Percentiles rank a stretch among this genome's conserved stretches.
phyloP scores from a whole-genome alignment of 73 alveolate species.

The Tetrahymena borealis region DNA sequence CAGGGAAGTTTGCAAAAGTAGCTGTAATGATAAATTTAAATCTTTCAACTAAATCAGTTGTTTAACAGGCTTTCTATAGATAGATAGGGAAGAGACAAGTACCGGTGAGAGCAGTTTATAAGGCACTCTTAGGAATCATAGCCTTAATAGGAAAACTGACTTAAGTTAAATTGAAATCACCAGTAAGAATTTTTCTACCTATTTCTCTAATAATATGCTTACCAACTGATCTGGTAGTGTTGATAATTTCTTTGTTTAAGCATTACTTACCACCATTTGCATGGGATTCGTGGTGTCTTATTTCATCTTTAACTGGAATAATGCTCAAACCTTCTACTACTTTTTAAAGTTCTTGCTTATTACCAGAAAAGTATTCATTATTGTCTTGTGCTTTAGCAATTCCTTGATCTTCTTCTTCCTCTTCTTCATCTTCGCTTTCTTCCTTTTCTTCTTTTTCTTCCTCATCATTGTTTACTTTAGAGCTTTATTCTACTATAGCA shows the following conservation, averaged over 20 bases:
- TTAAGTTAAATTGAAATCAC: slow-evolving; percentile 61
- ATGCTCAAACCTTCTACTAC: background rate
- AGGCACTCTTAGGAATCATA: slow-evolving; percentile 41
- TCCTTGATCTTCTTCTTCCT: background rate
- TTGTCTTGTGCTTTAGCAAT: background rate
- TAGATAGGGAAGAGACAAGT: slow-evolving; percentile 38
- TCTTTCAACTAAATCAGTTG: slow-evolving; percentile 54
- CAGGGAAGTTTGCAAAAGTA: slow-evolving; percentile 43
- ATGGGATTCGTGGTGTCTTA: slow-evolving; percentile 55
- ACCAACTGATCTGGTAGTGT: slow-evolving; percentile 52
- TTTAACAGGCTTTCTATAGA: slow-evolving; percentile 47
- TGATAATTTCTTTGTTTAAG: slow-evolving; percentile 28
- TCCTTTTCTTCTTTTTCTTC: background rate
- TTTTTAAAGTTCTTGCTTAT: background rate
- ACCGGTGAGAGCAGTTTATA: slow-evolving; percentile 32
- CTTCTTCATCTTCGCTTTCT: background rate
- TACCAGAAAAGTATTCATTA: background rate
- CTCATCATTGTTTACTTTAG: background rate
- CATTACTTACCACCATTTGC: slow-evolving; percentile 61
- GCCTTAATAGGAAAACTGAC: slow-evolving; percentile 57
- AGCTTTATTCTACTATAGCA: too few species aligned
- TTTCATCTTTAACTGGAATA: slow-evolving; percentile 44
- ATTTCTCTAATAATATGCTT: slow-evolving; percentile 51
- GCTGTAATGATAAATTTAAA: slow-evolving; percentile 49
- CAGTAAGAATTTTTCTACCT: slow-evolving; percentile 60